Percentiles rank a stretch among this genome's conserved stretches.
Conservation (phyloP, 495 filamentous ascomycete genomes). For the Letharia columbiana region DNA sequence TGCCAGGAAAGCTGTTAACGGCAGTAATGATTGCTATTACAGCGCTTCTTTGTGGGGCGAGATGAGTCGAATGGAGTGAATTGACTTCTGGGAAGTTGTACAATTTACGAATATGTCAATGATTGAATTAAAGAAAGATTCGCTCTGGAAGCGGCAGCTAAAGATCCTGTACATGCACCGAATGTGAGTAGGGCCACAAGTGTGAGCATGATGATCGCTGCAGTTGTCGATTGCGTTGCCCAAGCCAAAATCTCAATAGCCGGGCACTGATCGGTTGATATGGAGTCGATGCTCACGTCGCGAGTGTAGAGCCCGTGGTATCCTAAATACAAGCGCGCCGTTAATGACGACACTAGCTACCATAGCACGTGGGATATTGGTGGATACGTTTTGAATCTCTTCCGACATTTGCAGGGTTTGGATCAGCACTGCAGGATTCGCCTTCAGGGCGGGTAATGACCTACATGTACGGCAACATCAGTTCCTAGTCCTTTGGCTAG, state of each 20-base stretch:
- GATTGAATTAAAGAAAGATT: background rate
- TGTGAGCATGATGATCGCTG: background rate
- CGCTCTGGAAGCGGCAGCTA: background rate
- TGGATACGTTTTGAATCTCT: too few species aligned
- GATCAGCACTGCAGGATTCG: too few species aligned
- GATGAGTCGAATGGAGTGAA: too few species aligned
- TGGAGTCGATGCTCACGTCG: background rate
- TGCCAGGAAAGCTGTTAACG: background rate
- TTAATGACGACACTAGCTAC: too few species aligned
- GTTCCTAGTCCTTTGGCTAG: too few species aligned
- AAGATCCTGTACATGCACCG: background rate
- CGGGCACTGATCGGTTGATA: background rate
- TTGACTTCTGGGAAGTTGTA: too few species aligned
- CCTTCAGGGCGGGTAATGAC: too few species aligned
- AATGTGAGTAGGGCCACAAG: background rate
- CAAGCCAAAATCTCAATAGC: background rate
- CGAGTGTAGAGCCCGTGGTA: background rate
- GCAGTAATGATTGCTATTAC: background rate
- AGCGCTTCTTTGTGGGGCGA: background rate
- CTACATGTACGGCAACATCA: too few species aligned
- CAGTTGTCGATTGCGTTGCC: background rate
- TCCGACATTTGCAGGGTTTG: too few species aligned
- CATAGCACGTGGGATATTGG: too few species aligned
- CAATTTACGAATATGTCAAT: too few species aligned
- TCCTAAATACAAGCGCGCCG: too few species aligned